Evolutionary conservation across 352 stramenopile genomes (phyloP).

Genomic region (Phytopythium mirpurense): DNA sequence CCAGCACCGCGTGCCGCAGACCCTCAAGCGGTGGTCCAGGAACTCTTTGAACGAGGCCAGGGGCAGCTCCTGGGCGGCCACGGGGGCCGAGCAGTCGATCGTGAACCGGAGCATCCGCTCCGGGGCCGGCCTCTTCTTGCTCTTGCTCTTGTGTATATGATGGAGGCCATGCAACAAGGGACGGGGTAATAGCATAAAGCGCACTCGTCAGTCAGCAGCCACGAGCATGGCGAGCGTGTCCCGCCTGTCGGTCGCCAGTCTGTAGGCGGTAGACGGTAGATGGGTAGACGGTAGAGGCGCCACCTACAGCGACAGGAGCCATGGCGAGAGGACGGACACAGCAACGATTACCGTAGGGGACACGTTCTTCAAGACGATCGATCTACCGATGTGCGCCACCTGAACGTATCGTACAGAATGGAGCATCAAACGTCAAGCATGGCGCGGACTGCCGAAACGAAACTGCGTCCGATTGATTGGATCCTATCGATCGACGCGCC

Average conservation of each 20-base stretch:
- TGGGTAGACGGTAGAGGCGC: not conserved
- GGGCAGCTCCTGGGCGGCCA: constrained; percentile 99
- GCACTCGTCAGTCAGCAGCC: too few relatives aligned
- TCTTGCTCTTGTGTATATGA: too few relatives aligned
- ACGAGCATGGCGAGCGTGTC: too few relatives aligned
- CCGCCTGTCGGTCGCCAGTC: too few relatives aligned
- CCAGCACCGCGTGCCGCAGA: constrained; percentile 97
- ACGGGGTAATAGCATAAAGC: constrained; percentile 3
- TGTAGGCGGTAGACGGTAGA: too few relatives aligned
- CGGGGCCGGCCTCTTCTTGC: constrained; percentile 88
- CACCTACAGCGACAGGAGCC: constrained; percentile 51
- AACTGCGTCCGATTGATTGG: constrained; percentile 28
- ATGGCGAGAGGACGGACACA: constrained; percentile 27
- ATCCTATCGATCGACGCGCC: constrained; percentile 9
- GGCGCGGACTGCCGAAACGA: constrained; percentile 26
- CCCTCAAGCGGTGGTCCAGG: constrained; percentile 99
- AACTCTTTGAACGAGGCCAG: constrained; percentile 99
- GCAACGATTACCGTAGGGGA: too few relatives aligned
- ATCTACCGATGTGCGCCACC: too few relatives aligned
- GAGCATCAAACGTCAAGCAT: too few relatives aligned
- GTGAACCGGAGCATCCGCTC: constrained; percentile 91
- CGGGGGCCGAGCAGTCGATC: constrained; percentile 93
- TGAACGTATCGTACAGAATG: too few relatives aligned
- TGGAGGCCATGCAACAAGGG: too few relatives aligned
- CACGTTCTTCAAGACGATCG: too few relatives aligned